Conservation (phyloP, 306 rosid genomes). For the Corylus avellana region DNA sequence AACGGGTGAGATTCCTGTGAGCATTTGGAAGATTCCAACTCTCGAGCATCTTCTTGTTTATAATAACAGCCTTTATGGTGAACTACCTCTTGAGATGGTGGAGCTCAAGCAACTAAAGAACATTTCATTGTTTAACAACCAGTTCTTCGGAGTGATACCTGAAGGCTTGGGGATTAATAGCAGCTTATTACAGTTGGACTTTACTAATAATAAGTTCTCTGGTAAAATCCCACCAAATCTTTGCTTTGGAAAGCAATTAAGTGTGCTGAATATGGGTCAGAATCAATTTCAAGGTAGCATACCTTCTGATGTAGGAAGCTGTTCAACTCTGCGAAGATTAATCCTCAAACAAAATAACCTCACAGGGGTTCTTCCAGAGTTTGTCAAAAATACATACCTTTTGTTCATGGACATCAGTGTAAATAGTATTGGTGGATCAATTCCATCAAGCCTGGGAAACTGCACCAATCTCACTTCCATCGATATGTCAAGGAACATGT, state of each 20-base stretch:
- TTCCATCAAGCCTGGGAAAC: slow-evolving; percentile 70
- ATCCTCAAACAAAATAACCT: slow-evolving; percentile 52
- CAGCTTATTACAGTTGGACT: slow-evolving; percentile 60
- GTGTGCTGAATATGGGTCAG: slow-evolving; percentile 44
- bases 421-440: slow-evolving; percentile 52
- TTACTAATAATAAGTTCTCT: slow-evolving; percentile 56
- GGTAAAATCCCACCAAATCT: slow-evolving; percentile 76
- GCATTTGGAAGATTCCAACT: slow-evolving; percentile 78
- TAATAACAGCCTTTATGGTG: slow-evolving; percentile 68
- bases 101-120: slow-evolving; percentile 64
- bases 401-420: slow-evolving; percentile 46
- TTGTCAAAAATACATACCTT: slow-evolving; percentile 40
- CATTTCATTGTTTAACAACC: slow-evolving; percentile 63
- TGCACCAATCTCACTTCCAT: slow-evolving; percentile 53
- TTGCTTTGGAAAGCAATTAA: slow-evolving; percentile 62
- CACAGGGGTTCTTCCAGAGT: slow-evolving; percentile 64
- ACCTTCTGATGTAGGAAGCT: slow-evolving; percentile 65
- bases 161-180: slow-evolving; percentile 69
- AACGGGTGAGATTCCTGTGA: slow-evolving; percentile 70
- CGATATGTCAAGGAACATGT: slow-evolving; percentile 50
- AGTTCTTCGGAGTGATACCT: slow-evolving; percentile 77
- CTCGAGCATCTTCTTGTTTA: slow-evolving; percentile 61
- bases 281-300: slow-evolving; percentile 69
- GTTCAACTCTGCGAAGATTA: slow-evolving; percentile 65
- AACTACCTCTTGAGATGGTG: slow-evolving; percentile 66